A percentile compares a stretch with the other conserved stretches of the same genome.
Evolutionary conservation across 176 grass and related monocot species (phyloP).

Genomic region (Cenchrus purpureus): DNA sequence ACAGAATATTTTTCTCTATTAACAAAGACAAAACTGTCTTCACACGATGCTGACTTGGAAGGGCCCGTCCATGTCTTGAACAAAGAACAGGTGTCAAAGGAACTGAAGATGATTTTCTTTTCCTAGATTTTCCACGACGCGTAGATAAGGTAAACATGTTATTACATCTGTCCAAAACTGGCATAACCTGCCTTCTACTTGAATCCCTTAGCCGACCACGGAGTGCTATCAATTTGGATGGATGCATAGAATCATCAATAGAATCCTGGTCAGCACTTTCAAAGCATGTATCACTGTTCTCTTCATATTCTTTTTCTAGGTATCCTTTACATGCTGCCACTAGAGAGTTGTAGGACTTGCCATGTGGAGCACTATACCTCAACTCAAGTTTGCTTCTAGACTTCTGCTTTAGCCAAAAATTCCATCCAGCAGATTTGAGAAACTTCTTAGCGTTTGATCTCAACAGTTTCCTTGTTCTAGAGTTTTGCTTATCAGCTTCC

Average conservation of each 20-base stretch:
- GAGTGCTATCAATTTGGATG: conserved; percentile 20
- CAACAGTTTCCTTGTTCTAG: conserved; percentile 39
- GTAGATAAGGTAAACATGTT: conserved; percentile 16
- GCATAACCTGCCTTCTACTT: not conserved
- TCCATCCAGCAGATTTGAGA: conserved; percentile 64
- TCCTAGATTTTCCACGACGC: conserved; percentile 48
- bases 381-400: conserved; percentile 39
- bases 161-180: conserved; percentile 25
- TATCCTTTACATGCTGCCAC: conserved; percentile 64
- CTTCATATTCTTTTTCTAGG: conserved; percentile 35
- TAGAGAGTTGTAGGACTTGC: conserved; percentile 61
- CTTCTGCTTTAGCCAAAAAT: conserved; percentile 25
- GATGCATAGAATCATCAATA: conserved; percentile 7
- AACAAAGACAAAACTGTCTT: conserved; percentile 67
- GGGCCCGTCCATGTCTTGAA: conserved; percentile 34
- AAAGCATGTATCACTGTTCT: conserved; percentile 21
- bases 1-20: conserved; percentile 66
- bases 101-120: conserved; percentile 49
- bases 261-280: conserved; percentile 16
- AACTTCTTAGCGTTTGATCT: conserved; percentile 62
- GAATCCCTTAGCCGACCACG: not conserved
- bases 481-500: conserved; percentile 41
- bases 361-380: conserved; percentile 48
- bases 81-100: conserved; percentile 29
- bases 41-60: conserved; percentile 28